These are phyloP conservation scores for Lachnellula cervina DNA, from an alignment of 2,329 filamentous ascomycete species.

Conservation along the genomic window DNA sequence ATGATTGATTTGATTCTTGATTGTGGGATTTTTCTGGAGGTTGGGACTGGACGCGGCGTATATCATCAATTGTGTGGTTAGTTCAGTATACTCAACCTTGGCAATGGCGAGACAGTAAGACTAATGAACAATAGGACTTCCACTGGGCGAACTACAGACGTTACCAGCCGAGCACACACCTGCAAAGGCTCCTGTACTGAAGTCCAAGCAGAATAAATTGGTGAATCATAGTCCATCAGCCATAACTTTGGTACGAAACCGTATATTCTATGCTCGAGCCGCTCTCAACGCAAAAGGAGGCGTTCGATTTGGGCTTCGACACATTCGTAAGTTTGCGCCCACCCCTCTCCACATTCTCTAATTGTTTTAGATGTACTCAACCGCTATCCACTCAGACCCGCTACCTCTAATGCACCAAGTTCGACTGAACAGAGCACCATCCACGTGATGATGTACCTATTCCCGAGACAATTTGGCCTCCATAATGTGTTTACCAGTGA, in stretches of 20 bases:
- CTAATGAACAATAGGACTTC: conserved; percentile 21
- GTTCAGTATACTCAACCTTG: conserved; percentile 17
- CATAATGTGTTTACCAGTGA: conserved; percentile 86
- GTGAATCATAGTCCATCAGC: conserved; percentile 40
- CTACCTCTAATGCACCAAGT: not conserved
- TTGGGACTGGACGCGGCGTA: conserved; percentile 58
- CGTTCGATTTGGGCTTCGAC: conserved; percentile 70
- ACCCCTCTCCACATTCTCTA: conserved; percentile 16
- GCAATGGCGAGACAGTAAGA: conserved; percentile 2
- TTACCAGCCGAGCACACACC: conserved; percentile 9
- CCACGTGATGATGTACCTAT: conserved; percentile 86
- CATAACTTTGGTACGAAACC: conserved; percentile 72
- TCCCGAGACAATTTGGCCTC: conserved; percentile 82
- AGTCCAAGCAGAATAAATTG: not conserved
- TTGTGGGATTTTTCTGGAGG: conserved; percentile 66
- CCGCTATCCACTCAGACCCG: conserved; percentile 45
- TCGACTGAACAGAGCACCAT: conserved; percentile 50
- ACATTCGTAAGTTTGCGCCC: conserved; percentile 62
- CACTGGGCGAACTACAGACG: conserved; percentile 25
- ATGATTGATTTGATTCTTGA: conserved; percentile 75
- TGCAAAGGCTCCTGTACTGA: not conserved
- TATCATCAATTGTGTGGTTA: conserved; percentile 75
- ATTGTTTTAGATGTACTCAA: conserved; percentile 68
- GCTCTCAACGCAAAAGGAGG: conserved; percentile 62
- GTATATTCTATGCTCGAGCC: conserved; percentile 81